Evolutionary conservation across 345 rosid species (phyloP), one percentile per base, ranked within the genome.

Genomic region (Gossypium ekmanianum): DNA sequence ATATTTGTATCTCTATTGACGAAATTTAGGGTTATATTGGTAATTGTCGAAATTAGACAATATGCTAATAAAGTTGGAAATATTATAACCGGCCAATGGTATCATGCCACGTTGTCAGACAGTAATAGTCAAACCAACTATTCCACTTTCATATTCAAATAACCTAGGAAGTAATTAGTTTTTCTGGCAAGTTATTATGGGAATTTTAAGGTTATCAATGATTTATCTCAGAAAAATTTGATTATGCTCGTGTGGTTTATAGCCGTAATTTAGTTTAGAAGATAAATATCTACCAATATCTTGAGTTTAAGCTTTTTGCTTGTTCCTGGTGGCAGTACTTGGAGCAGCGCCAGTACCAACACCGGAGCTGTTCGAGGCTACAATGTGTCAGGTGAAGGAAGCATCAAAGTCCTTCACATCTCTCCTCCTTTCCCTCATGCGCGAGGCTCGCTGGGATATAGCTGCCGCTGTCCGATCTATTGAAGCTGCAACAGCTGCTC

Each of bases 381-480:
- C 87, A 24, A 88, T 85, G 89, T 73, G 56, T 68, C 94, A 87
- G 70, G 96, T 95, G 78, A 89, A 89, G 75, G 97, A 90, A 73
- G 79, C 92, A 11, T 90, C 93, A 2, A 92, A 91, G 81, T 86
- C 96, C 22, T 95, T 95, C 87, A 88, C 97, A 4, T 78, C 87
- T 50, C 83, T 88, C 11, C 88, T 95, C 48, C 87, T 92, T 70
- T 87, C 99, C 48, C 86, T 86, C 52, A 95, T 95, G 99, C 87
- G 93, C 34, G 79, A 89, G 63, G 99, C 98, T 4, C 99, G 83
- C 13, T 91, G 99, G 99, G 98, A 95, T 81, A 93, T 92, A 16
- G 83, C 92, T 7, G 97, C 98, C 12, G 97, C 97, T 0, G 95
- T 94, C 65, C 96, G 97, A 2, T 95, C 98, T 56, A 95, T 95